These are phyloP conservation scores for Alternaria sp. DNA, from an alignment of 2,329 filamentous ascomycete genomes.

Conservation along the genomic window DNA sequence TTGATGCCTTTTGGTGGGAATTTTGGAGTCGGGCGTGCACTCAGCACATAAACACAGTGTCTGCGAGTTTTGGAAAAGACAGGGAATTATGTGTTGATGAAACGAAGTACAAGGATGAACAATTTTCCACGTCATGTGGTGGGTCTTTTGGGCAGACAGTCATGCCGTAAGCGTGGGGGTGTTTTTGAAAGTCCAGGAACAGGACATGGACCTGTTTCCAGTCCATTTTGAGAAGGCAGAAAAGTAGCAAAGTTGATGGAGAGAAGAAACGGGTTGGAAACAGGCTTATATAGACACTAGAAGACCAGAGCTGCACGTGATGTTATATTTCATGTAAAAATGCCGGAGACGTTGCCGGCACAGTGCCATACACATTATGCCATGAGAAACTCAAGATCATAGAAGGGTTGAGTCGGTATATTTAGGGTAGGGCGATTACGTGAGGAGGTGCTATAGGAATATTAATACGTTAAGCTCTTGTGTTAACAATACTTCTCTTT, in stretches of 20 bases:
- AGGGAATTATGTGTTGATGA: no score
- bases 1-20: neutral
- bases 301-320: neutral
- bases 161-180: no score
- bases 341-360: neutral
- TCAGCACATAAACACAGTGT: neutral
- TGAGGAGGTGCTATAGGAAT: neutral
- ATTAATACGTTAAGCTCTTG: neutral
- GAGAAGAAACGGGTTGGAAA: no score
- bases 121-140: no score
- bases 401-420: rapidly evolving
- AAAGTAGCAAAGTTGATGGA: neutral
- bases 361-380: rapidly evolving
- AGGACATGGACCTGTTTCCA: no score
- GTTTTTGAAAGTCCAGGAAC: no score
- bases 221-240: neutral
- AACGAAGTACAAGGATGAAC: no score
- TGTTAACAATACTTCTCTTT: no score
- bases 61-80: neutral
- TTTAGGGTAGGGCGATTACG: neutral
- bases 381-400: neutral
- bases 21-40: neutral
- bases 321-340: rapidly evolving
- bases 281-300: neutral
- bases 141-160: no score